These are phyloP conservation scores for Wakefieldia striispora DNA, from an alignment of 768 basidiomycete genomes.

Conservation along the genomic window DNA sequence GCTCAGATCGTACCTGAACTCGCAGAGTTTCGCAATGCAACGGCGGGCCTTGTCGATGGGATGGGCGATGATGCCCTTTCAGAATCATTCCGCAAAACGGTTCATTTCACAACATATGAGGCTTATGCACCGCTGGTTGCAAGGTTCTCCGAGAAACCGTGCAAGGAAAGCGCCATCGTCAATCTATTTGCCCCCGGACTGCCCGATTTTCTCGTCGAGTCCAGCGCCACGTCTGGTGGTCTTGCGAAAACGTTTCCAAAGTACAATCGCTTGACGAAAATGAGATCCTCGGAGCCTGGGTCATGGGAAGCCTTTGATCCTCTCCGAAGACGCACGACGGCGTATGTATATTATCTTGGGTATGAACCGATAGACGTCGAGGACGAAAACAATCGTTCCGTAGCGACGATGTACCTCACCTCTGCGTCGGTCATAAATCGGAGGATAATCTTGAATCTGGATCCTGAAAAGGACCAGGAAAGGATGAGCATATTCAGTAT, in stretches of 20 bases:
- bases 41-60: neutral
- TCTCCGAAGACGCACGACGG: constrained; percentile 5
- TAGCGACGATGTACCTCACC: neutral
- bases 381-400: neutral
- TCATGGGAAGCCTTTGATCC: neutral
- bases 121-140: constrained; percentile 14
- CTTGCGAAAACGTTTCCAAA: constrained; percentile 8
- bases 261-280: constrained; percentile 1
- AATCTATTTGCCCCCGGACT: constrained; percentile 18
- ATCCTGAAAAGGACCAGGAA: constrained; percentile 4
- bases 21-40: neutral
- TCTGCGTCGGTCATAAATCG: neutral
- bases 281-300: neutral
- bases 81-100: constrained; percentile 9
- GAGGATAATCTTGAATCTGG: neutral
- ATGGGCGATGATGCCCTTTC: neutral
- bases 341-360: neutral
- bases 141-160: constrained; percentile 4
- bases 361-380: neutral
- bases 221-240: constrained; percentile 20
- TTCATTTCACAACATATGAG: constrained; percentile 13
- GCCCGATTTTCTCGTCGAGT: constrained; percentile 17
- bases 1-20: neutral
- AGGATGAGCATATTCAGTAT: constrained; percentile 12
- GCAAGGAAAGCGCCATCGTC: neutral